A percentile compares a stretch with the other conserved stretches of the same genome.
Conservation (phyloP, 257 asterid genomes). For the Forsythia viridissima region DNA sequence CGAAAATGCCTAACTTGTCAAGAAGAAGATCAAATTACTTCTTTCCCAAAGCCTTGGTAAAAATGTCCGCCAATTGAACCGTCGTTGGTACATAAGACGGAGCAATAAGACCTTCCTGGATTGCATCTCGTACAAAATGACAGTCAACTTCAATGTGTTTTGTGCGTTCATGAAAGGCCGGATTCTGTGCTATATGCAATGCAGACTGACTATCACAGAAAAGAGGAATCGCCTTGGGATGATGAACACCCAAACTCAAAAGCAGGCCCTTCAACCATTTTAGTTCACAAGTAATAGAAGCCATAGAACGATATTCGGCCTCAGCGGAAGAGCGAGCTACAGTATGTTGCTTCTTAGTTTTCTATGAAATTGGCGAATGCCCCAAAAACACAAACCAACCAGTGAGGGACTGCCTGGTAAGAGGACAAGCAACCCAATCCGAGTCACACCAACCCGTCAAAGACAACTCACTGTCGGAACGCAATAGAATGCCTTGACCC, state of each 20-base stretch:
- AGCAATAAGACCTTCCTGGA: not conserved
- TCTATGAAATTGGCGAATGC: not conserved
- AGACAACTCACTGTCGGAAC: not conserved
- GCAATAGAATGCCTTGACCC: not conserved
- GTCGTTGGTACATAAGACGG: not conserved
- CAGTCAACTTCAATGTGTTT: not conserved
- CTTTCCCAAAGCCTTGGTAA: not conserved
- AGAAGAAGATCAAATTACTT: not conserved
- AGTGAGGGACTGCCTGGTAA: not conserved
- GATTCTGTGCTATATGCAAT: not conserved
- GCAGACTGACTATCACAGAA: no score
- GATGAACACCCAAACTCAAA: no score
- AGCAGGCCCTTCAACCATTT: not conserved
- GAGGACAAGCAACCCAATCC: not conserved
- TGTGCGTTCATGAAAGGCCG: not conserved
- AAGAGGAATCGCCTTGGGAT: no score
- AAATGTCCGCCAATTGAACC: not conserved
- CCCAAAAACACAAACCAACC: not conserved
- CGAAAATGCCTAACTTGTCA: not conserved
- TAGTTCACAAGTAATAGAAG: not conserved
- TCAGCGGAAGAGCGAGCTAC: not conserved
- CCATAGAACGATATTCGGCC: constrained; percentile 1
- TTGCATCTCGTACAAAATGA: not conserved
- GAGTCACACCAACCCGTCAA: not conserved
- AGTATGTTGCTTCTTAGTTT: not conserved